Base-by-base conservation (phyloP, 192 early-diverging fungal genomes). In the Coemansia sp. region DNA sequence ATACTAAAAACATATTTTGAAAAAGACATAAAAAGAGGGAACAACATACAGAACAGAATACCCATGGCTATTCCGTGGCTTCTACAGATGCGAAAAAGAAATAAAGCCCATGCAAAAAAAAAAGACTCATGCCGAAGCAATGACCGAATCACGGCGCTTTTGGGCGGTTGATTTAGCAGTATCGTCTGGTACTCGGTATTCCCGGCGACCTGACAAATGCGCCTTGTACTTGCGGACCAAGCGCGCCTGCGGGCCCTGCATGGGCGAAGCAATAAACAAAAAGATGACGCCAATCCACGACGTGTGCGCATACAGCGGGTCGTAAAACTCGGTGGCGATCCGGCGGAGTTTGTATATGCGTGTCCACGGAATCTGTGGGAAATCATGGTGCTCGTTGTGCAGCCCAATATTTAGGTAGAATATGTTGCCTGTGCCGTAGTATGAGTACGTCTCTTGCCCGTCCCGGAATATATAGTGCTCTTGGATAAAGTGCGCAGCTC, bases 331-430 rank as follows among this genome's bases (percentile, higher is more conserved):
- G 35, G 88, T 84, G 9, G 96, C 96, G 29, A 93, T 84, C 22
- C 84, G 82, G 24, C 88, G 84, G 60, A 96, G 70, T 23, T 84
- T 80, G n/a, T 93, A 94, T 25, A 98, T 86, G 64, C 87, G 85
- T 22, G 90, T 88, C 90, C 94, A 95, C 29, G 94, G 90, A 55
- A 96, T 86, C 63, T 86, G 75, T 43, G 83, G 88, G 83, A 96
- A 97, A 76, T 98, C 96, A 81, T 98, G 94, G 86, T 98, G 96
- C 84, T 98, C 96, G 75, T 93, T 96, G 82, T 98, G 96, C 76
- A 93, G 93, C 43, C 96, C 96, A 67, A 96, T 92, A 86, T 98
- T 98, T 82, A 94, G 88, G 70, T 89, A 92, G 47, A 92, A 84
- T 45, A 77, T 72, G 85, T 98, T 98, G 45, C 93, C 79, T 56